Conservation (phyloP, 768 basidiomycete genomes). For the Amanita exitialis region DNA sequence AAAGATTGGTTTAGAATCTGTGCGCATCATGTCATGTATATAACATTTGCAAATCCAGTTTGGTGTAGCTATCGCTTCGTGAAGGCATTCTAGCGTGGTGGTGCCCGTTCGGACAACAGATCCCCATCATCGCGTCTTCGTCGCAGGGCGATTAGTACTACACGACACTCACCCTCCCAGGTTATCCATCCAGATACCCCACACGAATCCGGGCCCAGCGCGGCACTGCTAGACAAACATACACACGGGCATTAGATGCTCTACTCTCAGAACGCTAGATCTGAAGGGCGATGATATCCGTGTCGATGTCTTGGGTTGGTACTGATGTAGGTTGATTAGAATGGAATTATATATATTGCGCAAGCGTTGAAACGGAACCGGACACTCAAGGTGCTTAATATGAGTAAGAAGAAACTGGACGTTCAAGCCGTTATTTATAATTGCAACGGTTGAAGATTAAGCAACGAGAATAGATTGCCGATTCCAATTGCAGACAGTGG, state of each 20-base stretch:
- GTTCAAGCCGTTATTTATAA: too few relatives aligned
- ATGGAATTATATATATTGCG: slow-evolving; percentile 81
- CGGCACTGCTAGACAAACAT: slow-evolving; percentile 77
- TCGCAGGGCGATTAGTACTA: slow-evolving; percentile 44
- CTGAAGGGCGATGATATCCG: slow-evolving; percentile 86
- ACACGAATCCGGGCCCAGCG: slow-evolving; percentile 46
- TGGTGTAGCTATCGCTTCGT: too few relatives aligned
- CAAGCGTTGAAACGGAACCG: slow-evolving; percentile 95
- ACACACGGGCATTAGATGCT: slow-evolving; percentile 82
- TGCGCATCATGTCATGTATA: too few relatives aligned
- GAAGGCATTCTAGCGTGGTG: too few relatives aligned
- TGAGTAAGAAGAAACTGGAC: slow-evolving; percentile 92
- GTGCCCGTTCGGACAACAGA: slow-evolving; percentile 25
- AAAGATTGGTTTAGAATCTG: too few relatives aligned
- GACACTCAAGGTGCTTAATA: slow-evolving; percentile 87
- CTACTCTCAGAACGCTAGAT: slow-evolving; percentile 83
- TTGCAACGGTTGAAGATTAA: slow-evolving; percentile 43
- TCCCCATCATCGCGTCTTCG: slow-evolving; percentile 65
- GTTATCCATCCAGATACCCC: slow-evolving; percentile 12
- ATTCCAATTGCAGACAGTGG: too few relatives aligned
- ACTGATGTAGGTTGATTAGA: slow-evolving; percentile 23
- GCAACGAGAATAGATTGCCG: slow-evolving; percentile 47
- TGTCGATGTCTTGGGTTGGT: slow-evolving; percentile 27
- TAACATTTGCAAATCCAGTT: too few relatives aligned
- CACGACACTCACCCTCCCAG: slow-evolving; percentile 24